Evolutionary conservation across 1,284 basidiomycete species (phyloP), one percentile per base, ranked within the genome.

Genomic region (Puccinia horiana): DNA sequence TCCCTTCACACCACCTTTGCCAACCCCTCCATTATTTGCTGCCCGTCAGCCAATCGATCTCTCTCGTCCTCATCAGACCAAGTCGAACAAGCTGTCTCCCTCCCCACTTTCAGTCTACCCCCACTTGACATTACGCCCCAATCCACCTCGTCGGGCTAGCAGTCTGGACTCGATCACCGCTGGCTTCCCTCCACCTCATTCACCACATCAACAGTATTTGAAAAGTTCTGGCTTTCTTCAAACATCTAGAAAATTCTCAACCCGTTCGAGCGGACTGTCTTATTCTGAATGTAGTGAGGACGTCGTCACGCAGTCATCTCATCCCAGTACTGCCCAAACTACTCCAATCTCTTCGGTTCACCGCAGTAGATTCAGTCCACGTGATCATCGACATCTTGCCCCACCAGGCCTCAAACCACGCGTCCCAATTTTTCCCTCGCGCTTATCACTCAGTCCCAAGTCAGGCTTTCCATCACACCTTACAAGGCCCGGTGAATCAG

Each of bases 101-200:
- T 75, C 52, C 49, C 37, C 44, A 26, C 73, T 49, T 40, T 58
- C 73, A 14, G 11, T 56, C 35, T 32, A 54, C 16, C 32, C 18
- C 5, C 35, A 29, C 14, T 37, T 20, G 47, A 35, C 18, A 1
- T 58, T 32, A 3, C 73, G 49, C 18, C 49, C 73, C 29, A 37
- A 14, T n/a, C 35, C 26, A 4, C 73, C 5, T n/a, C 49, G 54
- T 56, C 73, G 49, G 3, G 73, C 54, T 5, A 75, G 52, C 37
- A 75, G 54, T 37, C 52, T 58, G 0, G 73, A 75, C 52, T 75
- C 52, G 1, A 58, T 58, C 73, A 52, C 49, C 52, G 9, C 73
- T 3, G 29, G 32, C 2, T 56, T 42, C 35, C 73, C n/a, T 18
- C 23, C 32, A 26, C 37, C 54, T 18, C 49, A 40, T 58, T 47